A percentile compares a stretch with the other conserved stretches of the same genome.
Evolutionary conservation across 2,329 filamentous ascomycete genomes (phyloP).

Genomic region (Exophiala viscosa): DNA sequence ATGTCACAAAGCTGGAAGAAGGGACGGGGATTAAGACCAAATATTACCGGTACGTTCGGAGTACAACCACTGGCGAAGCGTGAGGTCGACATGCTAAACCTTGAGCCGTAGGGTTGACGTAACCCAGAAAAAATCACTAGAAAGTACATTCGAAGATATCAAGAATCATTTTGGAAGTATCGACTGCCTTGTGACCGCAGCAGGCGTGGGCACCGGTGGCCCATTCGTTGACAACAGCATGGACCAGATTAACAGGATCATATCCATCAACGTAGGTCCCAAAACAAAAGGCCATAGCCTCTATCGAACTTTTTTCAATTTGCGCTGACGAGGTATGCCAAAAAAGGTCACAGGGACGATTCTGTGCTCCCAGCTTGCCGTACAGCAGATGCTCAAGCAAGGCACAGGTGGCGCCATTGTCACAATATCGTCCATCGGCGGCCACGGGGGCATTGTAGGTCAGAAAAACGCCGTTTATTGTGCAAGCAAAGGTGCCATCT

Average conservation of each 20-base stretch:
- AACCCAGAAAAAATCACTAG: conserved; percentile 40
- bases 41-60: conserved; percentile 36
- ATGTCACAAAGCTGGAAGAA: conserved; percentile 37
- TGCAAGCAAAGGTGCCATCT: conserved; percentile 42
- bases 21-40: conserved; percentile 40
- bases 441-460: conserved; percentile 3
- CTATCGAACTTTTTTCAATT: too few relatives aligned
- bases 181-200: conserved; percentile 38
- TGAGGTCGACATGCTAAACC: too few relatives aligned
- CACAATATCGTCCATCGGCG: conserved; percentile 17
- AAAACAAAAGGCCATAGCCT: too few relatives aligned
- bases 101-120: conserved; percentile 38
- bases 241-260: conserved; percentile 40
- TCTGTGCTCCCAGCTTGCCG: conserved; percentile 47
- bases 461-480: conserved; percentile 35
- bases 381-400: conserved; percentile 50
- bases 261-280: conserved; percentile 41
- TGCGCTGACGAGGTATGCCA: conserved; percentile 42
- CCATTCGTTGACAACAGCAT: conserved; percentile 44
- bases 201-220: conserved; percentile 42
- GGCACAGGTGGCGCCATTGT: conserved; percentile 35
- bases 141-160: conserved; percentile 41
- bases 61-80: too few relatives aligned
- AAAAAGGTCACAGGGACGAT: conserved; percentile 45
- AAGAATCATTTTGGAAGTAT: conserved; percentile 38